Percentiles rank a stretch among this genome's conserved stretches.
Conservation (phyloP, 164 flowering plant genomes). For the Dillenia suffruticosa region DNA sequence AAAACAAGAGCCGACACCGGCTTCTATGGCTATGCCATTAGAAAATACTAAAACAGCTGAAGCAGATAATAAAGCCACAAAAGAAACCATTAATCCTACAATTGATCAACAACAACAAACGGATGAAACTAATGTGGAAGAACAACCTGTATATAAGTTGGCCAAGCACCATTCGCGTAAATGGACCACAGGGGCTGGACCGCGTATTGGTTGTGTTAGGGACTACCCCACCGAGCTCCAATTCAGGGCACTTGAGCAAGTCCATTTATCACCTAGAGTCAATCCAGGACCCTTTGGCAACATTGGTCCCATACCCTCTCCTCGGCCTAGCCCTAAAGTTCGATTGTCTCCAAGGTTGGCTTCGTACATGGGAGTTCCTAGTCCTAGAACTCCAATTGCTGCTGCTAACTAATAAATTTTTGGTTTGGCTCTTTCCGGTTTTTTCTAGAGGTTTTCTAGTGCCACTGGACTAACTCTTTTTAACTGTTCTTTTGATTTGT, state of each 20-base stretch:
- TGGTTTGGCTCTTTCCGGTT: no score
- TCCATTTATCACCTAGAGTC: slow-evolving; percentile 58
- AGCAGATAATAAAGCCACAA: neutral
- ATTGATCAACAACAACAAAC: neutral
- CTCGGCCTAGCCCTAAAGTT: slow-evolving; percentile 68
- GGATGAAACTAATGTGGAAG: slow-evolving; percentile 10
- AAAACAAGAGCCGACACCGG: slow-evolving; percentile 4
- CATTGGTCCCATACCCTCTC: slow-evolving; percentile 71
- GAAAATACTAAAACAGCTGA: neutral
- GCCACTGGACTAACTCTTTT: no score
- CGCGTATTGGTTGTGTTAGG: slow-evolving; percentile 78
- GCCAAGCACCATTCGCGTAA: slow-evolving; percentile 59
- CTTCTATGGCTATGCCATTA: slow-evolving; percentile 1
- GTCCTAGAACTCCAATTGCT: slow-evolving; percentile 37
- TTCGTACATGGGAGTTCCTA: slow-evolving; percentile 73
- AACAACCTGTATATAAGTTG: slow-evolving; percentile 22
- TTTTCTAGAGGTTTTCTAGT: no score
- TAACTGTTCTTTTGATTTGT: no score
- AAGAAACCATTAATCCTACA: neutral
- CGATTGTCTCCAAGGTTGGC: slow-evolving; percentile 70
- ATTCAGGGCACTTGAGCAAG: slow-evolving; percentile 69
- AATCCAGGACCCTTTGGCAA: slow-evolving; percentile 16
- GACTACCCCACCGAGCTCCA: slow-evolving; percentile 78
- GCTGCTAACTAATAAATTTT: slow-evolving; percentile 8
- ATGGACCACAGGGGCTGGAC: slow-evolving; percentile 79